Base-by-base conservation (phyloP, 2,329 filamentous ascomycete genomes). In the Seiridium cupressi region DNA sequence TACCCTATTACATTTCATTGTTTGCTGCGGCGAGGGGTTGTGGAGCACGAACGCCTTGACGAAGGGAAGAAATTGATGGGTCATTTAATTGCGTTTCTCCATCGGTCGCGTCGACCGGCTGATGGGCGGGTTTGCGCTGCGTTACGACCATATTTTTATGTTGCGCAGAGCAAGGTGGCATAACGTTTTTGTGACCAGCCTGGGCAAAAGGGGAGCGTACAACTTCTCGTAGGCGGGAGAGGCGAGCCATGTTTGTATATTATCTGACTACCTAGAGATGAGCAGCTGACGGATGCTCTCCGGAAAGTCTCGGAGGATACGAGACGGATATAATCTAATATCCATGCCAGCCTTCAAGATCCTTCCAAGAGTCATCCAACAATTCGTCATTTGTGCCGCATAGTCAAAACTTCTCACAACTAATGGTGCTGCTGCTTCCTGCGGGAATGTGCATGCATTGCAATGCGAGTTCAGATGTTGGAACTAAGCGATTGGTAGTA, bases 1-100 rank as follows among this genome's bases (percentile, higher is more conserved):
- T 75, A 77, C 69, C 76, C 73, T 68, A 73, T 72, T 67, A 70
- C 70, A 74, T 71, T 70, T 75, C 67, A 74, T 61, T 70, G 65
- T 72, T 72, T 73, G 70, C 67, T 68, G 70, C 62, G 68, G 63
- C 64, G 65, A 62, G 61, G 60, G 62, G 60, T 63, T 60, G 67
- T 70, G 68, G 65, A 67, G 69, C 63, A 64, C 67, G 62, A 69
- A 68, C 65, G 64, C 67, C 63, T 63, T 68, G 64, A 71, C 61
- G 70, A 69, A 61, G 64, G 65, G 59, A 66, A 62, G 53, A 63
- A 61, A 62, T 61, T 64, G 62, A 65, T 63, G 63, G 68, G 63
- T 67, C 60, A 63, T 64, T 62, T 63, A 51, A 57, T 57, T 36
- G 35, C 38, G 58, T 61, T 65, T 64, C 36, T 61, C 61, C 18